These are phyloP conservation scores for Pyrenula massariospora DNA, from an alignment of 495 filamentous ascomycete genomes.

Conservation along the genomic window DNA sequence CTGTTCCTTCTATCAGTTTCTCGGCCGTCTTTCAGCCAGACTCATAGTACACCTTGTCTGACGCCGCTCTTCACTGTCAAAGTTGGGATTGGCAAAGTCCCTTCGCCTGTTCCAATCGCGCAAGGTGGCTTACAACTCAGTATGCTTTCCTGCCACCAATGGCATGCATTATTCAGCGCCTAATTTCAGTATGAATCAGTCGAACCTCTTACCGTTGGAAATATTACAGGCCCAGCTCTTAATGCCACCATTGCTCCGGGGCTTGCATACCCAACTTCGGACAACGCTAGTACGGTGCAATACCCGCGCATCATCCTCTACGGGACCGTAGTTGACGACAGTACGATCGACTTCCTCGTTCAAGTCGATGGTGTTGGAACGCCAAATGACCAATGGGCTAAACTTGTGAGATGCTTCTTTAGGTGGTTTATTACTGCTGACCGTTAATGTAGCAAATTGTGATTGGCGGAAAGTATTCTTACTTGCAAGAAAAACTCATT, in stretches of 20 bases:
- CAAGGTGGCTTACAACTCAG: not conserved
- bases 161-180: not conserved
- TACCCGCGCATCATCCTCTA: not conserved
- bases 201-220: not conserved
- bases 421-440: too few relatives aligned
- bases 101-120: not conserved
- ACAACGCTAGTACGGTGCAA: not conserved
- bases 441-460: not conserved
- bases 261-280: not conserved
- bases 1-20: not conserved
- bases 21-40: not conserved
- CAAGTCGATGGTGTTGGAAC: not conserved
- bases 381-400: not conserved
- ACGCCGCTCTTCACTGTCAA: not conserved
- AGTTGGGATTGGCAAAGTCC: not conserved
- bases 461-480: not conserved
- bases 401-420: not conserved
- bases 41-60: not conserved
- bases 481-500: not conserved
- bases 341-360: not conserved
- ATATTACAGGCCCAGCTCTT: not conserved
- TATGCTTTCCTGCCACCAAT: not conserved
- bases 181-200: not conserved
- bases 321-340: not conserved
- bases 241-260: not conserved